Evolutionary conservation across 2,329 filamentous ascomycete genomes (phyloP).

Genomic region (Monosporascus sp.): DNA sequence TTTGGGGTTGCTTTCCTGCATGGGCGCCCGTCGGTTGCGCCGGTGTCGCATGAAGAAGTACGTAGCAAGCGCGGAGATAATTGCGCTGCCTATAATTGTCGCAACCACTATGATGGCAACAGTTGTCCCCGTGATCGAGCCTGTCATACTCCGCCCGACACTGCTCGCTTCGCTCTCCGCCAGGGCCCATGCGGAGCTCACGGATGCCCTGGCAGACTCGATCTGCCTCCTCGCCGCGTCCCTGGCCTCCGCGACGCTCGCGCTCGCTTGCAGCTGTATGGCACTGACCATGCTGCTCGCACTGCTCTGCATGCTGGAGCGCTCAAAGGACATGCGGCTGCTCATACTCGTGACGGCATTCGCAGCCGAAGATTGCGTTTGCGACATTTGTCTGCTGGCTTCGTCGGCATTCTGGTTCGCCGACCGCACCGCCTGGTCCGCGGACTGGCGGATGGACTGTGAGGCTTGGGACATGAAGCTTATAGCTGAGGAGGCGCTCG

Average conservation of each 20-base stretch:
- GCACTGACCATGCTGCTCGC: slow-evolving; percentile 37
- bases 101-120: slow-evolving; percentile 25
- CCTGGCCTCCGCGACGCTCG: slow-evolving; percentile 50
- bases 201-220: slow-evolving; percentile 14
- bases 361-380: slow-evolving; percentile 24
- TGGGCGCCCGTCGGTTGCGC: slow-evolving; percentile 10
- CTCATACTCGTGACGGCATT: slow-evolving; percentile 26
- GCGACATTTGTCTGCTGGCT: slow-evolving; percentile 22
- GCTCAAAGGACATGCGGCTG: slow-evolving; percentile 20
- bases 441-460: slow-evolving; percentile 24
- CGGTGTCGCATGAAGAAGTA: slow-evolving; percentile 21
- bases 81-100: slow-evolving; percentile 22
- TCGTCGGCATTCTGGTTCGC: slow-evolving; percentile 23
- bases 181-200: slow-evolving; percentile 14
- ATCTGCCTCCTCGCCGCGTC: slow-evolving; percentile 29
- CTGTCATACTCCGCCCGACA: background rate
- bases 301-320: slow-evolving; percentile 22
- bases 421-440: slow-evolving; percentile 22
- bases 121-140: slow-evolving; percentile 21
- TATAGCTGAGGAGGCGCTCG: slow-evolving; percentile 22
- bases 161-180: background rate
- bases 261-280: slow-evolving; percentile 48
- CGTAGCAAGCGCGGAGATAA: slow-evolving; percentile 15
- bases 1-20: slow-evolving; percentile 6
- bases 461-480: slow-evolving; percentile 23